Percentiles rank a stretch among this genome's conserved stretches.
Evolutionary conservation across 352 stramenopile species (phyloP).

Genomic region (Pilasporangium apinafurcum): DNA sequence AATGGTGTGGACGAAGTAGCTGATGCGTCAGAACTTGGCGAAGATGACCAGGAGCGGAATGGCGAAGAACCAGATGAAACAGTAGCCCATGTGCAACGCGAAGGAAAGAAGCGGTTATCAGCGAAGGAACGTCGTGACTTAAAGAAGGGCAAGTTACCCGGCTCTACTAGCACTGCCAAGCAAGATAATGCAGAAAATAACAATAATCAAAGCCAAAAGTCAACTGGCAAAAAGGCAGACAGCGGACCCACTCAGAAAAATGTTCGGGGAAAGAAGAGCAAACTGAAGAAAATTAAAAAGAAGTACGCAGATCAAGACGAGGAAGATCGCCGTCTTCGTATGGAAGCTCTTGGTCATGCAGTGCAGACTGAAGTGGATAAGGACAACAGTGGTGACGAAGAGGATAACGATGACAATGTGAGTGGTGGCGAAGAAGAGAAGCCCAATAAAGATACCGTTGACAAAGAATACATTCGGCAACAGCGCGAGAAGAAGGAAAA

Average conservation of each 20-base stretch:
- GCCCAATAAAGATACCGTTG: slow-evolving; percentile 7
- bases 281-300: slow-evolving; percentile 93
- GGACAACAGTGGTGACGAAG: slow-evolving; percentile 8
- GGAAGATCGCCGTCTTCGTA: slow-evolving; percentile 89
- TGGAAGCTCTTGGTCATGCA: slow-evolving; percentile 85
- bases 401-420: slow-evolving; percentile 11
- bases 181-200: neutral
- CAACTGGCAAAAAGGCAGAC: slow-evolving; percentile 5
- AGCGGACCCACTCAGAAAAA: slow-evolving; percentile 14
- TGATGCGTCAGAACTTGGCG: slow-evolving; percentile 4
- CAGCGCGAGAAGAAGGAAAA: slow-evolving; percentile 82
- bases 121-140: slow-evolving; percentile 75
- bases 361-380: slow-evolving; percentile 16
- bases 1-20: neutral
- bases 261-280: slow-evolving; percentile 90
- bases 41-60: slow-evolving; percentile 8
- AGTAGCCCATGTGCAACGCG: slow-evolving; percentile 12
- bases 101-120: slow-evolving; percentile 54
- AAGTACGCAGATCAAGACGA: slow-evolving; percentile 97
- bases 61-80: slow-evolving; percentile 9
- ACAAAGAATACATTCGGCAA: slow-evolving; percentile 62
- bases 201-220: slow-evolving; percentile 17
- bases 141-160: slow-evolving; percentile 52
- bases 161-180: neutral
- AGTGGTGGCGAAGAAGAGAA: slow-evolving; percentile 3